phyloP scores from a whole-genome alignment of 192 early-diverging fungal species.

The Backusella tarrabulga region DNA sequence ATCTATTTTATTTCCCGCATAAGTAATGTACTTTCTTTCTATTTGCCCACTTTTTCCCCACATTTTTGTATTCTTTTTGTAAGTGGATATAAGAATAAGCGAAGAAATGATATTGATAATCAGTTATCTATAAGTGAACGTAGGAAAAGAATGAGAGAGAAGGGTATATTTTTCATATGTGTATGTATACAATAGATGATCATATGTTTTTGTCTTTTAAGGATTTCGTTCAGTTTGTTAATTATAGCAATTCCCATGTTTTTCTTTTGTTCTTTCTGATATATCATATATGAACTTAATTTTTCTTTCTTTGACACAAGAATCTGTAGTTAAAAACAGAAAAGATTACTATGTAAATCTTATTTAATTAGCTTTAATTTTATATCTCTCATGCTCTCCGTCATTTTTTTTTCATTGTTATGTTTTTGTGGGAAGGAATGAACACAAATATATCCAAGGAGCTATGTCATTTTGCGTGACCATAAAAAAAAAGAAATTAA shows the following conservation, averaged over 20 bases:
- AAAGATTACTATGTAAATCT: neutral
- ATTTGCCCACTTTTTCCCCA: neutral
- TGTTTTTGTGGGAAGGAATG: neutral
- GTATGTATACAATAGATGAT: too few relatives aligned
- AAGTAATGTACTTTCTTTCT: neutral
- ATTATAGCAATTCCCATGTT: neutral
- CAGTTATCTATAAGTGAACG: neutral
- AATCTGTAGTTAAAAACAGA: neutral
- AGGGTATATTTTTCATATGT: neutral
- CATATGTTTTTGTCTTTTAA: neutral
- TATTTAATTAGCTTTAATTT: neutral
- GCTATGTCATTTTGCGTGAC: neutral
- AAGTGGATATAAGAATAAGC: slow-evolving; percentile 6
- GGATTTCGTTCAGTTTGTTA: neutral
- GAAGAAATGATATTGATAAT: neutral
- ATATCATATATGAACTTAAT: neutral
- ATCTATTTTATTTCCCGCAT: neutral
- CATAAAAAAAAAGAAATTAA: neutral
- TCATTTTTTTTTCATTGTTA: neutral
- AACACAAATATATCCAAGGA: neutral
- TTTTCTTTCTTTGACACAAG: neutral
- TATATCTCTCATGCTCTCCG: neutral
- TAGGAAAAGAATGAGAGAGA: neutral
- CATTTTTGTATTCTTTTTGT: neutral
- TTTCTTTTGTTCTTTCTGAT: neutral